phyloP scores from a whole-genome alignment of 495 filamentous ascomycete genomes.

The Aspergillus sclerotiicarbonarius region DNA sequence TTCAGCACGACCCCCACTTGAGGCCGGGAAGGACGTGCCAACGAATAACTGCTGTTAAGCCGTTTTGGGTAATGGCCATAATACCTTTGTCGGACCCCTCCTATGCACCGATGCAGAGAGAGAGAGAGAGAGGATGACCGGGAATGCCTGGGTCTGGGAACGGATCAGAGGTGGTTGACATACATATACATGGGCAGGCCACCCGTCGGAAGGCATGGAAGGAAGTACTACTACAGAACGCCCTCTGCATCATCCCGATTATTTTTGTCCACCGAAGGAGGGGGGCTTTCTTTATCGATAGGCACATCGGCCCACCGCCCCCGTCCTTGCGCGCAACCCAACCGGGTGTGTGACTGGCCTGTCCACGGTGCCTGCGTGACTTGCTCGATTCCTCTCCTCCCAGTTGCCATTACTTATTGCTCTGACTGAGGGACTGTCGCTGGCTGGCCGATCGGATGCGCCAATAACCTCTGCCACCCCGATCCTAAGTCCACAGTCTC shows the following conservation, averaged over 20 bases:
- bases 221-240: no score
- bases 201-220: no score
- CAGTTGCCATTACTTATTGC: not conserved
- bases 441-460: not conserved
- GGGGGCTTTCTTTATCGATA: conserved; percentile 32
- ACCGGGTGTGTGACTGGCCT: conserved; percentile 21
- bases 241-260: no score
- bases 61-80: not conserved
- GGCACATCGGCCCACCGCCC: conserved; percentile 15
- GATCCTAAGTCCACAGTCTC: no score
- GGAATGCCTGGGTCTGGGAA: no score
- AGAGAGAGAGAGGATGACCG: no score
- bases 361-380: conserved; percentile 36
- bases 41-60: conserved; percentile 9
- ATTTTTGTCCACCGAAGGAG: conserved; percentile 15
- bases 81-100: not conserved
- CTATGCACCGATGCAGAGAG: no score
- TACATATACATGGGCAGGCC: no score
- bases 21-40: conserved; percentile 13
- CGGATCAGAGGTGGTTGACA: no score
- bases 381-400: conserved; percentile 2
- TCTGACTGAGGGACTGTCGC: not conserved
- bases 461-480: not conserved
- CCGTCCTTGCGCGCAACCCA: conserved; percentile 5
- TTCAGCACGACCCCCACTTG: conserved; percentile 17